Evolutionary conservation across 306 rosid genomes (phyloP), one percentile per base, ranked within the genome.

Genomic region (Fagus sylvatica): DNA sequence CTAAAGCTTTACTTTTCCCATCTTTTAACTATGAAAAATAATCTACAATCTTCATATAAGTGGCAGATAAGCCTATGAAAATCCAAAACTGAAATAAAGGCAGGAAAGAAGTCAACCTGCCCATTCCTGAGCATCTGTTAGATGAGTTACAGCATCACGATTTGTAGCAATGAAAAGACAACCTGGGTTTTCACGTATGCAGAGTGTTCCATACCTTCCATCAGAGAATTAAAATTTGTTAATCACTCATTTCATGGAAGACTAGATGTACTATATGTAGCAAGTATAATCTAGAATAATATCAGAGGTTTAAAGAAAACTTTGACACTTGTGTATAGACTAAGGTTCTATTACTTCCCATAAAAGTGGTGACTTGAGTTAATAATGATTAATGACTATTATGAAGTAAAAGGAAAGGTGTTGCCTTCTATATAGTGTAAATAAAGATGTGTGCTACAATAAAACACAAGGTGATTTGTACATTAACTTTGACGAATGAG

Each of bases 111-210:
- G 80, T 69, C 55, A 79, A 95, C 99, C 98, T 79, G 99, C 99
- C 99, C 99, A 95, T 90, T 95, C 99, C 84, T 95, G 99, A 80
- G 98, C 98, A 82, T 95, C 99, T 39, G 98, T 95, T 74, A 95
- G 96, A 90, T 95, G 99, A 78, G 99, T 95, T 74, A 95, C 99
- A 74, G 99, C 99, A 85, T 95, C 99, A 53, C 93, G 89, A 80
- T 95, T 95, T 41, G 99, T 95, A 74, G 99, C 99, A 79, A 95
- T 87, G 91, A 95, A 95, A 74, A 95, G 94, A 78, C 99, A 92
- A 66, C 97, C 98, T n/a, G 99, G 99, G 85, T 95, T 95, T 90
- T 93, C 99, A 36, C 97, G 94, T 69, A 95, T 87, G 77, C 99
- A 95, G 54, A 95, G 98, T 76, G 98, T 95, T 73, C 93, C 98